These are phyloP conservation scores for Phlegmacium glaucopus DNA, from an alignment of 768 basidiomycete genomes.

Conservation along the genomic window DNA sequence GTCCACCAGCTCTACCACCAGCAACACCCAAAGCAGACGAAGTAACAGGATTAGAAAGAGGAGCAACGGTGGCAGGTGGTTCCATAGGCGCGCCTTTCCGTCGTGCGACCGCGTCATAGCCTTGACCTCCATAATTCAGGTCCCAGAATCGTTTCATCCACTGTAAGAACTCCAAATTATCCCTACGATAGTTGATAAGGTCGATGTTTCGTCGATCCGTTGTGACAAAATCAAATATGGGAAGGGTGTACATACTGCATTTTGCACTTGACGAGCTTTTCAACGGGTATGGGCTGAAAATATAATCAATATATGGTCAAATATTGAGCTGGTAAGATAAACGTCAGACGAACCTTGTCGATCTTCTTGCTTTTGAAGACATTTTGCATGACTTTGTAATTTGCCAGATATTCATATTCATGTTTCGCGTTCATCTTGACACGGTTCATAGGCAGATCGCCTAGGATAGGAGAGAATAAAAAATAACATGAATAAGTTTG, in stretches of 20 bases:
- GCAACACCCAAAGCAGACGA: constrained; percentile 20
- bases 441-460: constrained; percentile 84
- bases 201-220: constrained; percentile 1
- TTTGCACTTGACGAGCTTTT: constrained; percentile 93
- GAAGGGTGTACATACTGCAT: constrained; percentile 76
- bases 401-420: constrained; percentile 93
- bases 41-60: constrained; percentile 43
- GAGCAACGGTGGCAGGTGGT: constrained; percentile 75
- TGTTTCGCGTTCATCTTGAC: constrained; percentile 97
- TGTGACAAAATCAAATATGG: not conserved
- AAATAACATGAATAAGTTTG: constrained; percentile 5
- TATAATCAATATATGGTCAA: constrained; percentile 1
- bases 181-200: constrained; percentile 40
- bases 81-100: constrained; percentile 77
- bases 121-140: constrained; percentile 80
- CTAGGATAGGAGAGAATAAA: constrained; percentile 34
- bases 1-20: constrained; percentile 54
- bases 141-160: constrained; percentile 99
- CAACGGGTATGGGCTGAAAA: constrained; percentile 87
- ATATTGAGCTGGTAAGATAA: not conserved
- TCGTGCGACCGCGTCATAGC: constrained; percentile 82
- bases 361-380: constrained; percentile 90
- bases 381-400: constrained; percentile 95
- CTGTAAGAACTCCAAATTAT: constrained; percentile 98
- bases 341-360: constrained; percentile 75